These are phyloP conservation scores for Farysia itapuensis DNA, from an alignment of 1,284 basidiomycete genomes.

Conservation along the genomic window DNA sequence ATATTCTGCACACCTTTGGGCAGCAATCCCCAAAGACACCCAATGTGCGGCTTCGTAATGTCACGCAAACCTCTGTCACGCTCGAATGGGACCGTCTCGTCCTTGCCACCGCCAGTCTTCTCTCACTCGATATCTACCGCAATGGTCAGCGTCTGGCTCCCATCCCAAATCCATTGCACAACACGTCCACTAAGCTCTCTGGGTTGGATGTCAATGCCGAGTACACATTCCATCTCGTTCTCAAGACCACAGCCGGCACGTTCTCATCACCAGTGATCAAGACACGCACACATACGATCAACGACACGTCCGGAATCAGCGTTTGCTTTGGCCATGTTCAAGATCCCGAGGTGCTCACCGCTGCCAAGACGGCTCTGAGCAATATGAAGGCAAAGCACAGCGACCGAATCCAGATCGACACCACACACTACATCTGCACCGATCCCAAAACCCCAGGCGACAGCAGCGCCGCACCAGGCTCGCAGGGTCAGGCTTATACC, in stretches of 20 bases:
- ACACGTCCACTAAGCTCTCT: conserved; percentile 55
- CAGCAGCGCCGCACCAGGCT: conserved; percentile 10
- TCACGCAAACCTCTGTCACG: conserved; percentile 57
- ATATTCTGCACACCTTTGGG: conserved; percentile 55
- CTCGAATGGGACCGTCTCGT: conserved; percentile 56
- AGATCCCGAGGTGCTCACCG: conserved; percentile 33
- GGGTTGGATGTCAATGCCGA: conserved; percentile 55
- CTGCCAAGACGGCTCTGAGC: conserved; percentile 35
- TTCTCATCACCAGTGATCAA: conserved; percentile 46
- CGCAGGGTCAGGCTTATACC: conserved; percentile 26
- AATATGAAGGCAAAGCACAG: conserved; percentile 66
- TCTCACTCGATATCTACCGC: conserved; percentile 55
- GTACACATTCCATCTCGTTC: conserved; percentile 57
- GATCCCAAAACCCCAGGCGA: conserved; percentile 40
- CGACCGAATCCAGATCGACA: conserved; percentile 80
- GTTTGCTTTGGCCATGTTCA: conserved; percentile 54
- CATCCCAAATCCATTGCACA: conserved; percentile 54
- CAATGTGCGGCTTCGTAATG: conserved; percentile 46
- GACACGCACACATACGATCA: conserved; percentile 53
- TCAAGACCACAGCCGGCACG: conserved; percentile 55
- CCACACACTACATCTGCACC: conserved; percentile 55
- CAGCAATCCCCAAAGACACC: conserved; percentile 48
- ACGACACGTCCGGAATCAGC: conserved; percentile 53
- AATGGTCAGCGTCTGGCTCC: conserved; percentile 54
- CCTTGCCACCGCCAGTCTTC: conserved; percentile 49